Evolutionary conservation across 805 yeast genomes (phyloP), one percentile per base, ranked within the genome.

Genomic region (Saccharomycopsis babjevae): DNA sequence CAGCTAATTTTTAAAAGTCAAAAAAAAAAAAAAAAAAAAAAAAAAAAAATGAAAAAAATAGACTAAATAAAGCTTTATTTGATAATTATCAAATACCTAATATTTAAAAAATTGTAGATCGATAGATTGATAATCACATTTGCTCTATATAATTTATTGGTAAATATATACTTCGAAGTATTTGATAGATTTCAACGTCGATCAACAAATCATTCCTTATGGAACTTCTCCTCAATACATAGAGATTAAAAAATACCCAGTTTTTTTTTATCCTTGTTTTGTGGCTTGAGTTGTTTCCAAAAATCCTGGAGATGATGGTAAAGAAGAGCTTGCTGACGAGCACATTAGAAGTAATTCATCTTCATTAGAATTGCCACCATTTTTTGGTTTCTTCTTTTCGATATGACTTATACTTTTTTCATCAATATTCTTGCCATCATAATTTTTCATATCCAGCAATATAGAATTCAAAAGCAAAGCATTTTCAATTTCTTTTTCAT

Each of bases 221-320:
- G 11, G 15, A 34, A 13, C 38, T 34, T 7, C 11, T 34, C 15
- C 38, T 34, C 15, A 34, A 34, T 34, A 42, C 13, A 18, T 16
- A 13, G 6, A 18, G 18, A 5, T 18, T 18, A 18, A 42, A n/a
- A 2, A 16, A 6, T 2, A 32, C 15, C 18, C 13, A 30, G 5
- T 1, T 10, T 20, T n/a, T 11, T 6, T 22, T 13, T 3, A 18
- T 38, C 32, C 13, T 32, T 36, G 22, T n/a, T 25, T 54, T 10
- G 2, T 38, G 5, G 5, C 32, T 20, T 30, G 38, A 5, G n/a
- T 32, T 28, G n/a, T 52, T 52, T 52, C 40, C 32, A 46, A 46
- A 46, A 46, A 46, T 22, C 52, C 52, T 28, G 58, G 58, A 5
- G 58, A 56, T 11, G 58, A 56, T 6, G 58, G 58, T 43, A 39